Evolutionary conservation across 345 rosid species (phyloP).

Genomic region (Triadica sebifera): DNA sequence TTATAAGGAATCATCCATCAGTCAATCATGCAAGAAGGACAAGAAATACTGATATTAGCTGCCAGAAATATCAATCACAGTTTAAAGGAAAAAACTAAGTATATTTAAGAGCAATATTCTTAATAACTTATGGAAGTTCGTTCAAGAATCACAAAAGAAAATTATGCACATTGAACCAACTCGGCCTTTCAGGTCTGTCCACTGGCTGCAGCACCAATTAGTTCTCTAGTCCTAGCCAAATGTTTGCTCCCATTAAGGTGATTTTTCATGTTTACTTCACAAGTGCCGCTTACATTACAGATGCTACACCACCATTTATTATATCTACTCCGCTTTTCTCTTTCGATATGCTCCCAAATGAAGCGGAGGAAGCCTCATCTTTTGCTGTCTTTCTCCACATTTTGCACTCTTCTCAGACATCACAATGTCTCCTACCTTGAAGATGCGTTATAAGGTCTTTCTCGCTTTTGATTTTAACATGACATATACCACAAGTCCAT

Average conservation of each 20-base stretch:
- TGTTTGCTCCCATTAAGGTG: slow-evolving; percentile 16
- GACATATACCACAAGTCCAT: slow-evolving; percentile 3
- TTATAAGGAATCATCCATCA: no score
- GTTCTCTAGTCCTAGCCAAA: not conserved
- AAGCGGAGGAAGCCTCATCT: not conserved
- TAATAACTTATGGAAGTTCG: no score
- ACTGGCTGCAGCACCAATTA: no score
- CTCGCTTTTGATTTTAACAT: not conserved
- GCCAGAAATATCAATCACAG: no score
- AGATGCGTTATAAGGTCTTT: not conserved
- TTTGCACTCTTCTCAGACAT: not conserved
- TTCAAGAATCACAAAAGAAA: not conserved
- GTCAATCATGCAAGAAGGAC: no score
- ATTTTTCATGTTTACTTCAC: not conserved
- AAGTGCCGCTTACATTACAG: slow-evolving; percentile 9
- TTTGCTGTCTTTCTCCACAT: not conserved
- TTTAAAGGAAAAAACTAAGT: no score
- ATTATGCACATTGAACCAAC: no score
- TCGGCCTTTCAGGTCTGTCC: no score
- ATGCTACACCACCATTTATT: slow-evolving; percentile 7
- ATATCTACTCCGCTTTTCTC: not conserved
- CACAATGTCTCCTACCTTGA: slow-evolving; percentile 3
- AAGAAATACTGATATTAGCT: no score
- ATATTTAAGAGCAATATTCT: no score
- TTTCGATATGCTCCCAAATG: not conserved